A percentile compares a stretch with the other conserved stretches of the same genome.
These are phyloP conservation scores for Fusarium napiforme DNA, from an alignment of 2,329 filamentous ascomycete species.

Conservation along the genomic window DNA sequence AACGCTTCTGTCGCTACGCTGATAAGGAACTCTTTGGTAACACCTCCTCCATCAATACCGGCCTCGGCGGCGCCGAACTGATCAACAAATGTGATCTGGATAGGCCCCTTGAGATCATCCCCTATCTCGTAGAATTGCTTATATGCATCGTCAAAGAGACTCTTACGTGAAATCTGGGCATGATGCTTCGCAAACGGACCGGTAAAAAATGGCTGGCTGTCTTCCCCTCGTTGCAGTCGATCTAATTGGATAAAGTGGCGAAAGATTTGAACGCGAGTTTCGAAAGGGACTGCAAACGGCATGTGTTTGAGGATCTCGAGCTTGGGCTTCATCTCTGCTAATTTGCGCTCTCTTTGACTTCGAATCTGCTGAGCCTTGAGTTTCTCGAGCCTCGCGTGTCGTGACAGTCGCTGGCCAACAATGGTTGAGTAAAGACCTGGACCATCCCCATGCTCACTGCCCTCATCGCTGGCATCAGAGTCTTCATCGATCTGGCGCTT, in stretches of 20 bases:
- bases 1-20: slow-evolving; percentile 90
- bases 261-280: slow-evolving; percentile 91
- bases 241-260: slow-evolving; percentile 90
- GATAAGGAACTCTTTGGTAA: slow-evolving; percentile 96
- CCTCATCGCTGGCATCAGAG: slow-evolving; percentile 51
- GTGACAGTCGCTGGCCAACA: slow-evolving; percentile 69
- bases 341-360: slow-evolving; percentile 73
- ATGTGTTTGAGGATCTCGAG: slow-evolving; percentile 94
- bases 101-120: slow-evolving; percentile 89
- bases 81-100: slow-evolving; percentile 96
- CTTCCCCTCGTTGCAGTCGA: slow-evolving; percentile 43
- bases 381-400: slow-evolving; percentile 72
- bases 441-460: slow-evolving; percentile 47
- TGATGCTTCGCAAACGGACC: slow-evolving; percentile 69
- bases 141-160: slow-evolving; percentile 87
- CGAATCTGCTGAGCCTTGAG: slow-evolving; percentile 73
- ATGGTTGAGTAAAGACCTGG: slow-evolving; percentile 48
- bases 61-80: slow-evolving; percentile 87
- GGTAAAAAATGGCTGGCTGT: slow-evolving; percentile 10
- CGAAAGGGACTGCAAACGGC: slow-evolving; percentile 96
- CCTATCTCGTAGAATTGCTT: slow-evolving; percentile 83
- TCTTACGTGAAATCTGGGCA: slow-evolving; percentile 81
- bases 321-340: slow-evolving; percentile 84
- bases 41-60: slow-evolving; percentile 95
- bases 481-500: slow-evolving; percentile 74